Base-by-base conservation (phyloP, 805 yeast species). In the Ogataea ramenticola region DNA sequence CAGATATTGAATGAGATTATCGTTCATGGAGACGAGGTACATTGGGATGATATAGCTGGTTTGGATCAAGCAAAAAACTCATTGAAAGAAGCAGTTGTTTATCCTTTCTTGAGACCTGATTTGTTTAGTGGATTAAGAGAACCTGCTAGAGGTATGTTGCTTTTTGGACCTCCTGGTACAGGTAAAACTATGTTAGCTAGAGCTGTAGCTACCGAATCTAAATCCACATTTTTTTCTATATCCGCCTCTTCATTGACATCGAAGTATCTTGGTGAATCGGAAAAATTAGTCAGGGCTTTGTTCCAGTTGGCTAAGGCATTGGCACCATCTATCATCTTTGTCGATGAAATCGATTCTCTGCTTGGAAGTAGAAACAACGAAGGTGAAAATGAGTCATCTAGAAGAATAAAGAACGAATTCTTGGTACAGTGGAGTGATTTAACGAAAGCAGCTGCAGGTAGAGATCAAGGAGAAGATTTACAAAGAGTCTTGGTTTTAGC, bases 141-240 rank as follows among this genome's bases (percentile, higher is more conserved):
- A 65, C 98, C 98, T 0, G 90, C 95, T 0, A 68, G 95, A 46
- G 98, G 98, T n/a, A 88, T 93, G 95, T 70, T 91, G 19, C 65
- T 91, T 36, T 91, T 89, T 68, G 99, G 99, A 0, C 98, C 99
- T 2, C 97, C 98, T 0, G 99, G 99, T n/a, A 91, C 98, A 0
- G 98, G 98, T 45, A 91, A 93, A 58, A 90, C 97, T 1, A 90
- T 91, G 98, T 74, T 91, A 52, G 97, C 97, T 0, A 72, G 96
- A 50, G 96, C 98, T 0, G 97, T 93, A 3, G 98, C 97, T 2
- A 86, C 95, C 2, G 98, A 93, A 66, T 84, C 96, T 8, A 82
- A 84, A 47, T 87, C 96, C 0, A 90, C 96, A 0, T 91, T 91
- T 58, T 91, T 91, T 62, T 80, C 93, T 21, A 89, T 91, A 29